Evolutionary conservation across 1,284 basidiomycete genomes (phyloP), one percentile per base, ranked within the genome.

Genomic region (Puccinia hordei): DNA sequence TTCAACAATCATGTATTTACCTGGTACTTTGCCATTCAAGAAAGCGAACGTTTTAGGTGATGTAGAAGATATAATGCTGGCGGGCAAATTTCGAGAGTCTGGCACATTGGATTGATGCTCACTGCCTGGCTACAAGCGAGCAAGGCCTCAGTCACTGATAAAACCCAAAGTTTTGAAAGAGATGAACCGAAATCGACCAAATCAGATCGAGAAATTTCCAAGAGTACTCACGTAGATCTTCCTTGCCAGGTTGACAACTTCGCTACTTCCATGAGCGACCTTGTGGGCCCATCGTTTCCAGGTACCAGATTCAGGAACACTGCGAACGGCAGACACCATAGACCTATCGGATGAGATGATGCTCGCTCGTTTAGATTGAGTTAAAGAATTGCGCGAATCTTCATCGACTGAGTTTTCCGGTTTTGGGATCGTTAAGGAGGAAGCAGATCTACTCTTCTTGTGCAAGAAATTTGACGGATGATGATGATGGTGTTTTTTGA

Each of bases 11-110:
- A 33, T 30, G 27, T 10, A 78, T 46, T 59, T 80, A 80, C 77
- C 77, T 1, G 77, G 77, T 73, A 69, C 57, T 65, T 55, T 80
- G 8, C 57, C 69, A 38, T 73, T 63, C 57, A 80, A 22, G 2
- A 65, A 53, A 13, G 77, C 77, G 73, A 80, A 80, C 41, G 77
- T 80, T 41, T 63, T 75, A 10, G 49, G n/a, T 8, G 27, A 53
- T 10, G 22, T 77, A 15, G 59, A 38, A 68, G 59, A 35, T 35
- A 35, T 27, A 55, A 55, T 59, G 24, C 1, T 68, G 19, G 51
- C 44, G 17, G 49, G 24, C 73, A 49, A 17, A 51, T 68, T 30
- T 17, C n/a, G 53, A 24, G 30, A 73, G 30, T 27, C 33, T 24
- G 53, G 41, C 8, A 15, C 33, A 27, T 69, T 30, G 33, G 68